phyloP scores from a whole-genome alignment of 768 basidiomycete species.

The Russula brevipes region DNA sequence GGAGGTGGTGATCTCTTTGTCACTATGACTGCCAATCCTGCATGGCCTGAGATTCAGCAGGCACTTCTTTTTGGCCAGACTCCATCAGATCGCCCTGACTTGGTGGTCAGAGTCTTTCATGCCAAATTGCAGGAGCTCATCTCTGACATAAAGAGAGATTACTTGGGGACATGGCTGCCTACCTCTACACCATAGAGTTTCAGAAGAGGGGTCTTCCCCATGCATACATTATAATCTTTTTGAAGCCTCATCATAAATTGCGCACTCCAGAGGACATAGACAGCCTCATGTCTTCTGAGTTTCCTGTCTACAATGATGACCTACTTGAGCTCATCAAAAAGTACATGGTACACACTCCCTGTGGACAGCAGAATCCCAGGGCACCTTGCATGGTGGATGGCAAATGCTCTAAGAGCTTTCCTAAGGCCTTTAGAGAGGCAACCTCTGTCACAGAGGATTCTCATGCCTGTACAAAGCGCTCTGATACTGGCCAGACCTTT shows the following conservation, averaged over 20 bases:
- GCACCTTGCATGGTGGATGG: constrained; percentile 34
- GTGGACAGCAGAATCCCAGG: background rate
- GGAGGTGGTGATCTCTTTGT: constrained; percentile 24
- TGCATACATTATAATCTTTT: background rate
- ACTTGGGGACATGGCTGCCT: background rate
- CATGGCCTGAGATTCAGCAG: constrained; percentile 36
- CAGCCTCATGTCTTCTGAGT: background rate
- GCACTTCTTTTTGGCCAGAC: constrained; percentile 27
- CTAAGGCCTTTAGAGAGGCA: constrained; percentile 34
- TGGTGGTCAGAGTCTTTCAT: background rate
- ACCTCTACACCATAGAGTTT: background rate
- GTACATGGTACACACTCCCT: background rate
- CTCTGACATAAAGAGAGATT: background rate
- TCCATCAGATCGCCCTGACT: background rate
- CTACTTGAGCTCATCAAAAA: background rate
- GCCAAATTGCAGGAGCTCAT: background rate
- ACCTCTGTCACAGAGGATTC: constrained; percentile 39
- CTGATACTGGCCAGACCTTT: constrained; percentile 34
- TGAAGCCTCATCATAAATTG: background rate
- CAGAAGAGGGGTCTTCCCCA: background rate
- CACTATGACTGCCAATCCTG: constrained; percentile 49
- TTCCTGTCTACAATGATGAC: background rate
- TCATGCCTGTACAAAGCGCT: constrained; percentile 38
- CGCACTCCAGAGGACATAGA: background rate
- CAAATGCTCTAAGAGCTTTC: constrained; percentile 42